Evolutionary conservation across 768 basidiomycete species (phyloP).

Genomic region (Mycena galopus): DNA sequence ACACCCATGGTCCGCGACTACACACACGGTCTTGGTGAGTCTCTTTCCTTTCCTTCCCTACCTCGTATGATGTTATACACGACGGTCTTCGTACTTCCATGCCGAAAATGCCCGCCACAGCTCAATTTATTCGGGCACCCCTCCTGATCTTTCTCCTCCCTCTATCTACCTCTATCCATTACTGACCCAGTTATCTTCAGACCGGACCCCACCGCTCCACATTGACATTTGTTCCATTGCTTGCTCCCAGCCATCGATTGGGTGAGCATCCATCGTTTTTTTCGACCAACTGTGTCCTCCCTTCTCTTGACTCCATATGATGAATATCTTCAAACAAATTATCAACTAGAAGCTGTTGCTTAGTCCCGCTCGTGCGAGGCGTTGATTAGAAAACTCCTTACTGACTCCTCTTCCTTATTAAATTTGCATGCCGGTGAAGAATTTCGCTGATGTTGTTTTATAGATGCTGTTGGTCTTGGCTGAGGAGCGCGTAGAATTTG

Average conservation of each 20-base stretch:
- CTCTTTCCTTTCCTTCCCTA: not conserved
- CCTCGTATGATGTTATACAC: conserved; percentile 81
- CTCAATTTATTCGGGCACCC: conserved; percentile 88
- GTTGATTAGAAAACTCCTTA: conserved; percentile 61
- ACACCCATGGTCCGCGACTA: too few species aligned
- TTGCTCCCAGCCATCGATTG: not conserved
- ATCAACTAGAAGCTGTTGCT: conserved; percentile 95
- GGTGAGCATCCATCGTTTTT: conserved; percentile 38
- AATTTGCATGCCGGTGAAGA: not conserved
- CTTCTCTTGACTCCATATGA: conserved; percentile 42
- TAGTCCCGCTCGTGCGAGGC: conserved; percentile 66
- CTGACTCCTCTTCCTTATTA: conserved; percentile 48
- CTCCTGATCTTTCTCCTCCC: conserved; percentile 49
- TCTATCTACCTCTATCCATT: conserved; percentile 43
- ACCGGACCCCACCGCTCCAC: not conserved
- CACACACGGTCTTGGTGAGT: too few species aligned
- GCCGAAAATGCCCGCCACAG: conserved; percentile 96
- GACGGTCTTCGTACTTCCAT: conserved; percentile 91
- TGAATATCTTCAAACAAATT: conserved; percentile 60
- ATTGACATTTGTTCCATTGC: not conserved
- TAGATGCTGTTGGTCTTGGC: not conserved
- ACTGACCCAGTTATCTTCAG: conserved; percentile 56
- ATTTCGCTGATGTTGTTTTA: conserved; percentile 5
- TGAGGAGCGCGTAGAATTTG: too few species aligned
- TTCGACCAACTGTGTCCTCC: not conserved